Conservation (phyloP, 345 rosid genomes). For the Lepidium didymum region DNA sequence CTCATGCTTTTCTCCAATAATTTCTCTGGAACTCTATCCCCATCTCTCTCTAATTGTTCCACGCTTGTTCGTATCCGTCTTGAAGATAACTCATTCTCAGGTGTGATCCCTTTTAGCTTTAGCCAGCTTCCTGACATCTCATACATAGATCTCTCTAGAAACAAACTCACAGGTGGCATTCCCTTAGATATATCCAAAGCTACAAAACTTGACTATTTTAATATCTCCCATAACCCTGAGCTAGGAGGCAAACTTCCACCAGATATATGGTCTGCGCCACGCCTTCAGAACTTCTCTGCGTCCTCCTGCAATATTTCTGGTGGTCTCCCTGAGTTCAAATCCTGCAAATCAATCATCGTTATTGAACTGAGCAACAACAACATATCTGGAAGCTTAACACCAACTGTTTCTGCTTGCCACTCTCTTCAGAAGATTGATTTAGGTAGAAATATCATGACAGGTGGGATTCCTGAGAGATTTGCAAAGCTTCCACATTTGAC, state of each 20-base stretch:
- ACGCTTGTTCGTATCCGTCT: slow-evolving; percentile 77
- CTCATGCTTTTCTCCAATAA: slow-evolving; percentile 76
- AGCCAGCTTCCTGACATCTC: slow-evolving; percentile 52
- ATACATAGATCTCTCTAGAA: slow-evolving; percentile 71
- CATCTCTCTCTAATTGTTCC: slow-evolving; percentile 67
- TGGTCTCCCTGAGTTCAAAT: slow-evolving; percentile 45
- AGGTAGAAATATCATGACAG: slow-evolving; percentile 45
- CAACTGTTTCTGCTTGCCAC: slow-evolving; percentile 48
- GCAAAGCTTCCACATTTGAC: slow-evolving; percentile 45
- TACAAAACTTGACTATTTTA: slow-evolving; percentile 66
- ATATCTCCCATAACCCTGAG: slow-evolving; percentile 56
- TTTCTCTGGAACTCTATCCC: slow-evolving; percentile 54
- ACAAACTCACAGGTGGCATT: slow-evolving; percentile 66
- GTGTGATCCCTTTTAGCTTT: slow-evolving; percentile 63
- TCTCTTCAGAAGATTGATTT: slow-evolving; percentile 50
- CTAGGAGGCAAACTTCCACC: slow-evolving; percentile 59
- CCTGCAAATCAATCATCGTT: slow-evolving; percentile 57
- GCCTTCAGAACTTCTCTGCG: slow-evolving; percentile 79
- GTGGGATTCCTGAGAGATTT: slow-evolving; percentile 50
- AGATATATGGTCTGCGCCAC: slow-evolving; percentile 53
- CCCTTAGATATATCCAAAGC: slow-evolving; percentile 55
- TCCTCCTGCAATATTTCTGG: slow-evolving; percentile 60
- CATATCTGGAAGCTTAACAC: slow-evolving; percentile 47
- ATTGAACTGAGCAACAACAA: slow-evolving; percentile 58
- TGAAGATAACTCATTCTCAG: slow-evolving; percentile 81